Evolutionary conservation across 108 stramenopile species (phyloP), one percentile per base, ranked within the genome.

Genomic region (Skeletonema costatum): DNA sequence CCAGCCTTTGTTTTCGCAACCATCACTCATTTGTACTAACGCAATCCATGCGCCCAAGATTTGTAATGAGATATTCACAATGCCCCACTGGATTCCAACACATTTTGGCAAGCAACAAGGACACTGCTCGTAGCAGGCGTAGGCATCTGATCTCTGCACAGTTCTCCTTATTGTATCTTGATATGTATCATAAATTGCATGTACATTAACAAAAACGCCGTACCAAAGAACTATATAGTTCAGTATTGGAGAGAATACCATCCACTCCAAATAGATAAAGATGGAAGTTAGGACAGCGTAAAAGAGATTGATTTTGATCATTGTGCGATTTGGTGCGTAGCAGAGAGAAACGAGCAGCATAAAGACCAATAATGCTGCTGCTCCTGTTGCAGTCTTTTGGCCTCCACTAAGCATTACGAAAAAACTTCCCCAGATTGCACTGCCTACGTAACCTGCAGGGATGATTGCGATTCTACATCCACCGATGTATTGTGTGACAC

Each of bases 1-100:
- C 89, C 90, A 93, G 29, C 81, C 83, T 74, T 73, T 51, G 53
- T 91, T 83, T 66, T 88, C 46, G 66, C 93, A 95, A 64, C 89
- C 87, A 16, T 92, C 82, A 73, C 86, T 73, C 78, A 84, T 50
- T 41, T 80, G 78, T 33, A 73, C 64, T 36, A 84, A 46, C 16
- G 83, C 83, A 19, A 84, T 63, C 78, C 74, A 84, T 65, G 70
- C 74, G 14, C 83, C 83, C 30, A 70, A 62, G 30, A 84, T n/a
- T 50, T 84, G 83, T 30, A 83, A 60, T 14, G 64, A 9, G 19
- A 80, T 73, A 38, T 74, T 75, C 14, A 61, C 51, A 13, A 75
- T 46, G 14, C 68, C 83, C 83, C 83, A 84, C 60, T 84, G 83
- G 25, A 84, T 58, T 38, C 83, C 83, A 58, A 84, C 74, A 46